Conservation (phyloP, 345 rosid genomes). For the Euphorbia pulcherrima region DNA sequence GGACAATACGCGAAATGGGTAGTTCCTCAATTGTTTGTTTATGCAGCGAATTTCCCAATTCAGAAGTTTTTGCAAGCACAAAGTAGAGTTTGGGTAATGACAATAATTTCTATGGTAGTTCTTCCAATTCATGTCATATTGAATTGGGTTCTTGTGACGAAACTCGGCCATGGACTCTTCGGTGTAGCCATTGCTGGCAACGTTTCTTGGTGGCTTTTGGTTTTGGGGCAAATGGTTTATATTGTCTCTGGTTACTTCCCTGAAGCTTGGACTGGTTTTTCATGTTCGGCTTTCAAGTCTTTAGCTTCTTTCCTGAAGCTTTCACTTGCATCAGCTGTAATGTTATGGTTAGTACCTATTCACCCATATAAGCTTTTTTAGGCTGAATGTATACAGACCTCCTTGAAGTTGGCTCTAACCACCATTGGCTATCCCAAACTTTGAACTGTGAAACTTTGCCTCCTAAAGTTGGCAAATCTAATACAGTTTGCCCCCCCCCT, state of each 20-base stretch:
- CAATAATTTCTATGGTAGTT: slow-evolving; percentile 43
- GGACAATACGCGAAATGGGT: slow-evolving; percentile 41
- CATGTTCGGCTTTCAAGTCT: slow-evolving; percentile 39
- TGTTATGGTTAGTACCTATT: slow-evolving; percentile 50
- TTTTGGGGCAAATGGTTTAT: slow-evolving; percentile 29
- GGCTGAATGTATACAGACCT: too few relatives aligned
- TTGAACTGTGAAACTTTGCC: too few relatives aligned
- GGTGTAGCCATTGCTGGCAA: slow-evolving; percentile 55
- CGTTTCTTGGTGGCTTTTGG: slow-evolving; percentile 47
- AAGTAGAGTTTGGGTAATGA: slow-evolving; percentile 50
- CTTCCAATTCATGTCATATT: slow-evolving; percentile 36
- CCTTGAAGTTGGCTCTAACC: too few relatives aligned
- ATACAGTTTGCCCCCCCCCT: too few relatives aligned
- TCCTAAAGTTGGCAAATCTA: too few relatives aligned
- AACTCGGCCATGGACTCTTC: slow-evolving; percentile 31
- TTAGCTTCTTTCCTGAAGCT: slow-evolving; percentile 45
- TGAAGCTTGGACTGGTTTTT: slow-evolving; percentile 50
- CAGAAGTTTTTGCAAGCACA: slow-evolving; percentile 56
- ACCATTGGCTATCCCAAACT: too few relatives aligned
- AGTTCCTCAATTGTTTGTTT: slow-evolving; percentile 46
- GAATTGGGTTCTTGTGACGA: slow-evolving; percentile 40
- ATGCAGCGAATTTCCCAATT: slow-evolving; percentile 42
- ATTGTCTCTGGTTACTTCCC: slow-evolving; percentile 40
- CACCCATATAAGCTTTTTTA: too few relatives aligned
- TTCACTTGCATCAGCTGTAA: slow-evolving; percentile 54